A percentile compares a stretch with the other conserved stretches of the same genome.
phyloP scores from a whole-genome alignment of 2,329 filamentous ascomycete species.

The Colletotrichum sublineola region DNA sequence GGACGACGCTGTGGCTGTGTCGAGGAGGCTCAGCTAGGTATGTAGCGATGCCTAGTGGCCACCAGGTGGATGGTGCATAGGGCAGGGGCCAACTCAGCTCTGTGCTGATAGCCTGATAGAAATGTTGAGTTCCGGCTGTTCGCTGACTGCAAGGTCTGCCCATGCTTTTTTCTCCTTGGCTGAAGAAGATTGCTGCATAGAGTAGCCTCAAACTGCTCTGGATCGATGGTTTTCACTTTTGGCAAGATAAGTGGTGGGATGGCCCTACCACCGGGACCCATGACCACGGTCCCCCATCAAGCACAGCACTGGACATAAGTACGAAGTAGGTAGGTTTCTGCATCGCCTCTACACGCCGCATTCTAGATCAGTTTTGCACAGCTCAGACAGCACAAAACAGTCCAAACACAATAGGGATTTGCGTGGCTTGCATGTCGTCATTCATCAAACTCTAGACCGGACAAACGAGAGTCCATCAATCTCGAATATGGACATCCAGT shows the following conservation, averaged over 20 bases:
- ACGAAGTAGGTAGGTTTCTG: not conserved
- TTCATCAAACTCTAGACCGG: slow-evolving; percentile 26
- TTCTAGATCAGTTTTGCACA: not conserved
- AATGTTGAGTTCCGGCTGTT: slow-evolving; percentile 9
- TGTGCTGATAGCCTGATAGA: slow-evolving; percentile 8
- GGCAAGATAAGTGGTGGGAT: not conserved
- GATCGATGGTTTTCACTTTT: not conserved
- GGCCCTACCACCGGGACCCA: not conserved
- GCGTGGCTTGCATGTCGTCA: slow-evolving; percentile 28
- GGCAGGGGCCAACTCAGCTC: slow-evolving; percentile 29
- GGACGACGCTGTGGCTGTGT: not conserved
- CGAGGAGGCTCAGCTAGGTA: too few species aligned
- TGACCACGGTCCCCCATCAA: too few species aligned
- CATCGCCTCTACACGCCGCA: not conserved
- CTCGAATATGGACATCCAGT: too few species aligned
- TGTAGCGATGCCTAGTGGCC: too few species aligned
- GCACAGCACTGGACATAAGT: not conserved
- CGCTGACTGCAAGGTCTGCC: slow-evolving; percentile 27
- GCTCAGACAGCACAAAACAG: slow-evolving; percentile 21
- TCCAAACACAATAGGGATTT: slow-evolving; percentile 20
- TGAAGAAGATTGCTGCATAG: slow-evolving; percentile 13
- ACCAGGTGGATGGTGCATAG: slow-evolving; percentile 2
- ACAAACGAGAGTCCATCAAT: slow-evolving; percentile 3
- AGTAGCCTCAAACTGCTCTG: slow-evolving; percentile 10
- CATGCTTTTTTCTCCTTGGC: slow-evolving; percentile 2